Percentiles rank a stretch among this genome's conserved stretches.
phyloP scores from a whole-genome alignment of 805 yeast species.

The Komagataella mondaviorum region DNA sequence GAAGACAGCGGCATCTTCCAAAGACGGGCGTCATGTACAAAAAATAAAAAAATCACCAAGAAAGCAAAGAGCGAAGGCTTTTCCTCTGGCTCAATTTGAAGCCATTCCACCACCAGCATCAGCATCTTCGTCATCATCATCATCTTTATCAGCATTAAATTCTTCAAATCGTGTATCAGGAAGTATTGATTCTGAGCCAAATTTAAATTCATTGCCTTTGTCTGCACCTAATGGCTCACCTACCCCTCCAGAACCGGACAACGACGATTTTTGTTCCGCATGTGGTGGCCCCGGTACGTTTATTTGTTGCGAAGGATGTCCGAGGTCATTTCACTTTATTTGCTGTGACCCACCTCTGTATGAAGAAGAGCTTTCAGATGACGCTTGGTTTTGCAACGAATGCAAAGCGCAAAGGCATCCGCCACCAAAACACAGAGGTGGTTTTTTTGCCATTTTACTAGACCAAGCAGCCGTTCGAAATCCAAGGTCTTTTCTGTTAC shows the following conservation, averaged over 20 bases:
- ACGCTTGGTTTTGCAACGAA: constrained; percentile 79
- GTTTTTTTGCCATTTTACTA: constrained; percentile 42
- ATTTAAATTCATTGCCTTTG: background rate
- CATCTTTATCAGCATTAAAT: background rate
- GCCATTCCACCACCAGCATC: background rate
- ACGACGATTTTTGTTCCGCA: constrained; percentile 84
- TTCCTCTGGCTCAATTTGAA: constrained; percentile 3
- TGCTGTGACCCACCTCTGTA: constrained; percentile 87
- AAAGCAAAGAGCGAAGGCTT: constrained; percentile 7
- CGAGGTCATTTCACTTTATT: constrained; percentile 79
- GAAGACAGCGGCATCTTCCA: background rate
- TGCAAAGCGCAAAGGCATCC: constrained; percentile 34
- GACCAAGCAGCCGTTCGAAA: constrained; percentile 44
- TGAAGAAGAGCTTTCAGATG: constrained; percentile 65
- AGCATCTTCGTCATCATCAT: background rate
- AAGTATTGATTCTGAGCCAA: background rate
- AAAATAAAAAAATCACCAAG: constrained; percentile 10
- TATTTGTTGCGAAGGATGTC: constrained; percentile 90
- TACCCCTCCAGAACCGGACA: constrained; percentile 15
- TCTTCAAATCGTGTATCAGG: background rate
- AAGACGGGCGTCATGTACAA: constrained; percentile 3
- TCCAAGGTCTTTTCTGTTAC: constrained; percentile 57
- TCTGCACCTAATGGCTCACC: background rate
- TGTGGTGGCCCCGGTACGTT: constrained; percentile 87
- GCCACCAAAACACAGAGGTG: constrained; percentile 17